phyloP scores from a whole-genome alignment of 106 monocot species.

The Cymbidium sinense region DNA sequence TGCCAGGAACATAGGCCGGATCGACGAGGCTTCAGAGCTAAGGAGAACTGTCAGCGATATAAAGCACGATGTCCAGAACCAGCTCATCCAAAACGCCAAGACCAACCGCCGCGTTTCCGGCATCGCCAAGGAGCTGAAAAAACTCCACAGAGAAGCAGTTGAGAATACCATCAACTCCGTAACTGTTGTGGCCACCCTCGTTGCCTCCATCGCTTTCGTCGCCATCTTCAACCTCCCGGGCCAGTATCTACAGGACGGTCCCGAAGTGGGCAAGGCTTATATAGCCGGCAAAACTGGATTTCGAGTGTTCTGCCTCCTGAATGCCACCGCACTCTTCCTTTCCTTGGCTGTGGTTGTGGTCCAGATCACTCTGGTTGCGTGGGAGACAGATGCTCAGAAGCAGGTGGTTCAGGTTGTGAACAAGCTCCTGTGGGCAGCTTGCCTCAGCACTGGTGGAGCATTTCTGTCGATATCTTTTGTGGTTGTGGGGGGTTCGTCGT shows the following conservation, averaged over 20 bases:
- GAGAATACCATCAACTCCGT: conserved; percentile 97
- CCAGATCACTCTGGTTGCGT: conserved; percentile 94
- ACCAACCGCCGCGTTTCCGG: conserved; percentile 72
- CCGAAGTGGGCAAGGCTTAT: conserved; percentile 44
- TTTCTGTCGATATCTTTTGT: conserved; percentile 81
- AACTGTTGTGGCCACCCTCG: conserved; percentile 78
- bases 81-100: conserved; percentile 77
- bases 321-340: conserved; percentile 81
- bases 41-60: conserved; percentile 84
- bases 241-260: conserved; percentile 33
- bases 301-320: conserved; percentile 68
- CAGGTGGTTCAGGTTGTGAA: conserved; percentile 72
- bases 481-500: conserved; percentile 60
- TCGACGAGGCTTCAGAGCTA: conserved; percentile 63
- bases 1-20: conserved; percentile 47
- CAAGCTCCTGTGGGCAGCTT: conserved; percentile 96
- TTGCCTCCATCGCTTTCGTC: conserved; percentile 93
- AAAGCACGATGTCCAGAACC: conserved; percentile 77
- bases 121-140: conserved; percentile 77
- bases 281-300: conserved; percentile 49
- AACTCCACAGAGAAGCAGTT: conserved; percentile 91
- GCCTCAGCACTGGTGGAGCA: conserved; percentile 73
- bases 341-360: conserved; percentile 91
- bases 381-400: conserved; percentile 94
- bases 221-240: conserved; percentile 92